These are phyloP conservation scores for Talaromyces nanjingensis DNA, from an alignment of 495 filamentous ascomycete genomes.

Conservation along the genomic window DNA sequence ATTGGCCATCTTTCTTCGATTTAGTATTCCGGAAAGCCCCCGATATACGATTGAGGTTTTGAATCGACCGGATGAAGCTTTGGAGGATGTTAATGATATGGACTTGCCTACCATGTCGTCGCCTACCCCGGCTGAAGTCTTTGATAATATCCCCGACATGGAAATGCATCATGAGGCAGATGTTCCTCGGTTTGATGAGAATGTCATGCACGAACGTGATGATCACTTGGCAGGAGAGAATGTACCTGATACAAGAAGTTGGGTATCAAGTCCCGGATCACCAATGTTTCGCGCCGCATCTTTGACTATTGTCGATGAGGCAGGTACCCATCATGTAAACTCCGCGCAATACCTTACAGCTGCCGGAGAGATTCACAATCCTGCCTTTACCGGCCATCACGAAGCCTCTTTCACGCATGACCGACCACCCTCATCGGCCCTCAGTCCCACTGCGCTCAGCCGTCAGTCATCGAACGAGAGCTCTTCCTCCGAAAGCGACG, in stretches of 20 bases:
- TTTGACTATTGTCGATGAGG: not conserved
- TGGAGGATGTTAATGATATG: slow-evolving; percentile 10
- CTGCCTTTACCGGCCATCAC: not conserved
- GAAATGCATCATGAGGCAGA: not conserved
- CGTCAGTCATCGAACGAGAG: slow-evolving; percentile 6
- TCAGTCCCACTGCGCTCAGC: slow-evolving; percentile 3
- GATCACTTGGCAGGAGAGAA: not conserved
- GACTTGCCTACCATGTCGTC: slow-evolving; percentile 10
- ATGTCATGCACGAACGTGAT: not conserved
- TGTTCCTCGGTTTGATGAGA: not conserved
- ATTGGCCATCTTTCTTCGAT: slow-evolving; percentile 43
- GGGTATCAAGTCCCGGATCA: slow-evolving; percentile 2
- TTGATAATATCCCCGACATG: slow-evolving; percentile 11
- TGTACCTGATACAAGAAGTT: not conserved
- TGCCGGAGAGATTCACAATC: not conserved
- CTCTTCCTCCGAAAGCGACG: slow-evolving; percentile 1
- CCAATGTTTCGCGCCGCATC: not conserved
- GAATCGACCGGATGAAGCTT: slow-evolving; percentile 25
- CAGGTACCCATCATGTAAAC: not conserved
- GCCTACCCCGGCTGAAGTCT: slow-evolving; percentile 8
- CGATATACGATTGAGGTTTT: slow-evolving; percentile 41
- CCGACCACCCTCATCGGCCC: not conserved
- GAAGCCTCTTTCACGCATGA: not conserved
- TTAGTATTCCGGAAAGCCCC: slow-evolving; percentile 49
- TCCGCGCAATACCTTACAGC: not conserved